Percentiles rank a stretch among this genome's conserved stretches.
phyloP scores from a whole-genome alignment of 2,329 filamentous ascomycete genomes.

The Aureobasidium lini region DNA sequence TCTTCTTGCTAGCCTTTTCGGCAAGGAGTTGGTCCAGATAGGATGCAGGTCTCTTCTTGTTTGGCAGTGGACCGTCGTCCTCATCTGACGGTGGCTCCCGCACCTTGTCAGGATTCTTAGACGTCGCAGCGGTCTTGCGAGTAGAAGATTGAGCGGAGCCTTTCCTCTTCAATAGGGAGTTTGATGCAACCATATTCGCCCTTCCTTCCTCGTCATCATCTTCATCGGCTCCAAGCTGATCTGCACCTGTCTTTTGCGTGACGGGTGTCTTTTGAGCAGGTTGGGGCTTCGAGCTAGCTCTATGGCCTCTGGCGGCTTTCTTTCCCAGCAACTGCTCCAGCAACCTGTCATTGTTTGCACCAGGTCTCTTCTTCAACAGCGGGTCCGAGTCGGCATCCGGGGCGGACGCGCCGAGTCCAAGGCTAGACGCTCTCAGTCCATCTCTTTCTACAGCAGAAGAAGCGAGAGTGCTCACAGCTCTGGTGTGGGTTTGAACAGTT shows the following conservation, averaged over 20 bases:
- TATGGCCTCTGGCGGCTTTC: constrained; percentile 29
- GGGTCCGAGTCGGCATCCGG: constrained; percentile 32
- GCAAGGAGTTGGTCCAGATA: constrained; percentile 49
- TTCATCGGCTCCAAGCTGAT: constrained; percentile 32
- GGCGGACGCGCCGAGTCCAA: constrained; percentile 32
- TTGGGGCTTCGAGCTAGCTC: constrained; percentile 19
- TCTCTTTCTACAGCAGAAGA: constrained; percentile 8
- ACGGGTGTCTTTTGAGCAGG: constrained; percentile 3
- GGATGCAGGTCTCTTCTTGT: constrained; percentile 36
- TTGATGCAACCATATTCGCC: constrained; percentile 21
- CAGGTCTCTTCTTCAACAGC: constrained; percentile 28
- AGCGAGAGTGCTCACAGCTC: constrained; percentile 40
- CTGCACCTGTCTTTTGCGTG: constrained; percentile 1
- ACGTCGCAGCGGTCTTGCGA: not conserved
- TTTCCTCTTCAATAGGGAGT: constrained; percentile 13
- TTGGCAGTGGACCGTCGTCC: constrained; percentile 19
- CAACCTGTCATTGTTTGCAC: constrained; percentile 36
- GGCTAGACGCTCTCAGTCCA: constrained; percentile 21
- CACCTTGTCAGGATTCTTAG: not conserved
- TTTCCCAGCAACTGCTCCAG: constrained; percentile 36
- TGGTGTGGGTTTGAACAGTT: constrained; percentile 45
- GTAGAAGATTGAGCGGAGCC: constrained; percentile 9
- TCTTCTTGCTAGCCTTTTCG: constrained; percentile 45
- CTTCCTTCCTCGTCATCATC: constrained; percentile 27
- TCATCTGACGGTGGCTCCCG: constrained; percentile 15